phyloP scores from a whole-genome alignment of 2,329 filamentous ascomycete species.

The Cercospora sesami region DNA sequence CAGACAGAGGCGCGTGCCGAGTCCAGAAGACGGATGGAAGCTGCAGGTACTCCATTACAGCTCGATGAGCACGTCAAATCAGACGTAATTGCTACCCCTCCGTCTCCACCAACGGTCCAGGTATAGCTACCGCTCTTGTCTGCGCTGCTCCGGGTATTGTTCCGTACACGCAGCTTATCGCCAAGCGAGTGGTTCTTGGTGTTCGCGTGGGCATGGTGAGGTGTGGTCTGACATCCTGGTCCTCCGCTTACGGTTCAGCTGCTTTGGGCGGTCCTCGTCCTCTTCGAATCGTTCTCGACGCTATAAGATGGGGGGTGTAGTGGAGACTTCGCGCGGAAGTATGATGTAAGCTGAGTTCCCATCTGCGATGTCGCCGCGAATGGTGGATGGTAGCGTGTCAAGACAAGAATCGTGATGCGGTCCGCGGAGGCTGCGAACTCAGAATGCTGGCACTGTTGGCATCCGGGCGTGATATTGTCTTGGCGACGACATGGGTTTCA shows the following conservation, averaged over 20 bases:
- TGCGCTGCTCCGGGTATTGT: not conserved
- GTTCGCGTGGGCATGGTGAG: slow-evolving; percentile 7
- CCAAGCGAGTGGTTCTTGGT: slow-evolving; percentile 9
- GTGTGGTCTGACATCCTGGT: not conserved
- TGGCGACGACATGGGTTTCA: not conserved
- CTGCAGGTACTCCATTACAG: slow-evolving; percentile 15
- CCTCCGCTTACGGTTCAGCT: not conserved
- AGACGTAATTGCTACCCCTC: slow-evolving; percentile 13
- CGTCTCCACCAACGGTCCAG: slow-evolving; percentile 4
- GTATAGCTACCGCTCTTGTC: not conserved
- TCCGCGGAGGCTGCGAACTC: not conserved
- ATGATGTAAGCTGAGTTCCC: slow-evolving; percentile 9
- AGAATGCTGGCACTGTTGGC: not conserved
- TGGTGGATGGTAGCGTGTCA: not conserved
- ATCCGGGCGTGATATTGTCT: not conserved
- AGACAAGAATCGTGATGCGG: slow-evolving; percentile 1
- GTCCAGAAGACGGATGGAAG: slow-evolving; percentile 10
- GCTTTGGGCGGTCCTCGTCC: not conserved
- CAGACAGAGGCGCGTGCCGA: not conserved
- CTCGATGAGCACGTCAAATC: slow-evolving; percentile 6
- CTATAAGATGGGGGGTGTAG: not conserved
- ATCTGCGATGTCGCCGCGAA: not conserved
- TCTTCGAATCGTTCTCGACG: not conserved
- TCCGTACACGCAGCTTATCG: slow-evolving; percentile 1
- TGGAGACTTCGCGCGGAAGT: not conserved